phyloP scores from a whole-genome alignment of 2,329 filamentous ascomycete genomes.

The Diaporthe helianthi region DNA sequence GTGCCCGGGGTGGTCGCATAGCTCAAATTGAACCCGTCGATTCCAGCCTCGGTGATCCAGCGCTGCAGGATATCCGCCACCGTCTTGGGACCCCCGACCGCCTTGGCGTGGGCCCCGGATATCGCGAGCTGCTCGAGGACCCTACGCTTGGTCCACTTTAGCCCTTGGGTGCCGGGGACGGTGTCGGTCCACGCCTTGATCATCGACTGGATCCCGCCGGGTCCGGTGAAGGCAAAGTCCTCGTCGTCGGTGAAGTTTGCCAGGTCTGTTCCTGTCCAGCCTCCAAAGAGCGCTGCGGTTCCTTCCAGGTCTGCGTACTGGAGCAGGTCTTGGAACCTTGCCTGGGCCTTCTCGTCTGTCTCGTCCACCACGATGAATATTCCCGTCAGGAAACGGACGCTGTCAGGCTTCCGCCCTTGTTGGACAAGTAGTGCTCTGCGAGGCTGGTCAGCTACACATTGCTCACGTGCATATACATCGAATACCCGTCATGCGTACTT shows the following conservation, averaged over 20 bases:
- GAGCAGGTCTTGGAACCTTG: slow-evolving; percentile 19
- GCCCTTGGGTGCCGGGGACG: slow-evolving; percentile 16
- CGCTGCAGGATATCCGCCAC: slow-evolving; percentile 32
- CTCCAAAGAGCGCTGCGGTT: slow-evolving; percentile 21
- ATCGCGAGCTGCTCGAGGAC: slow-evolving; percentile 18
- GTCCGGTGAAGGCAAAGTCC: slow-evolving; percentile 17
- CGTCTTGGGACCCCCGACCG: slow-evolving; percentile 25
- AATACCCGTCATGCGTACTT: neutral
- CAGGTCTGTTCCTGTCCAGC: slow-evolving; percentile 26
- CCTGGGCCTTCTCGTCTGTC: slow-evolving; percentile 30
- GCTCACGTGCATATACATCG: neutral
- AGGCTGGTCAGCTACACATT: neutral
- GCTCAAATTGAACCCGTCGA: slow-evolving; percentile 36
- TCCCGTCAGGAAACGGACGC: slow-evolving; percentile 16
- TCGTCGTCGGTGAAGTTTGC: slow-evolving; percentile 26
- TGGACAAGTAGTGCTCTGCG: neutral
- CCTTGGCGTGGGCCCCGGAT: slow-evolving; percentile 13
- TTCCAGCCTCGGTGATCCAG: slow-evolving; percentile 33
- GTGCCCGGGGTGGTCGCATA: slow-evolving; percentile 31
- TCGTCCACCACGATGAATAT: slow-evolving; percentile 29
- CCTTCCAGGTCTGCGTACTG: slow-evolving; percentile 24
- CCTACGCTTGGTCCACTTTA: slow-evolving; percentile 27
- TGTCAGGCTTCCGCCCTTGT: neutral
- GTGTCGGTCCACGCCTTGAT: slow-evolving; percentile 16
- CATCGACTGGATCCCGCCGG: slow-evolving; percentile 24